Percentiles rank a stretch among this genome's conserved stretches.
Evolutionary conservation across 2,329 filamentous ascomycete species (phyloP).

Genomic region (Aspergillus sclerotialis): DNA sequence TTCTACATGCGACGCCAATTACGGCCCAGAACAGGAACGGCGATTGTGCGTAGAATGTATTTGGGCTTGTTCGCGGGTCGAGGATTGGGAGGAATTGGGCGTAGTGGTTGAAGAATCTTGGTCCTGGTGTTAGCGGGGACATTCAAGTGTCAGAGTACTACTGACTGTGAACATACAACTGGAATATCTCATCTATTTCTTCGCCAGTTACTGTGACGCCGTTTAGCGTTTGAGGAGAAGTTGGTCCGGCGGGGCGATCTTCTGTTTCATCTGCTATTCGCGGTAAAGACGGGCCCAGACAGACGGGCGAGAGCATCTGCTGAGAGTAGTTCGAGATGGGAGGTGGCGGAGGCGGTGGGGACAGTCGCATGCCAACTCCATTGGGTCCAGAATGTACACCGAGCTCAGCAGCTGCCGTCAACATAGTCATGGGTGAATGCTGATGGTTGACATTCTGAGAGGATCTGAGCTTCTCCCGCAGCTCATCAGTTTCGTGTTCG

Average conservation of each 20-base stretch:
- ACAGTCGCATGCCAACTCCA: conserved; percentile 1
- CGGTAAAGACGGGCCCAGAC: conserved; percentile 12
- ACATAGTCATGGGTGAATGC: conserved; percentile 18
- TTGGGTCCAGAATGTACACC: conserved; percentile 12
- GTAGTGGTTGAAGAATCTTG: conserved; percentile 33
- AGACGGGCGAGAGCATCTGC: conserved; percentile 14
- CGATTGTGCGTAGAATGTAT: conserved; percentile 70
- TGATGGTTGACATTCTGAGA: conserved; percentile 15
- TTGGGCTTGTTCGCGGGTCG: conserved; percentile 51
- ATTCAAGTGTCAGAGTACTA: background rate
- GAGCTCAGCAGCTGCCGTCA: conserved; percentile 26
- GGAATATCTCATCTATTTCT: conserved; percentile 34
- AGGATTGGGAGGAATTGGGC: conserved; percentile 33
- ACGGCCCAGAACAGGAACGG: conserved; percentile 78
- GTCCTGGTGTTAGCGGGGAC: background rate
- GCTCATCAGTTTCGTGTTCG: conserved; percentile 30
- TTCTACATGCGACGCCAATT: conserved; percentile 29
- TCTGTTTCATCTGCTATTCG: conserved; percentile 7
- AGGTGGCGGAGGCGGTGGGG: conserved; percentile 14
- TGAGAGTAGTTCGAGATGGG: conserved; percentile 11
- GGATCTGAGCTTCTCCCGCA: conserved; percentile 26
- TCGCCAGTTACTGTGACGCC: conserved; percentile 20
- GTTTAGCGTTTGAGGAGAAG: conserved; percentile 24
- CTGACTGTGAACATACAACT: conserved; percentile 21
- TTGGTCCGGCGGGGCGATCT: conserved; percentile 10